A percentile compares a stretch with the other conserved stretches of the same genome.
These are phyloP conservation scores for Mucor mucedo DNA, from an alignment of 371 early-diverging fungal species.

Conservation along the genomic window DNA sequence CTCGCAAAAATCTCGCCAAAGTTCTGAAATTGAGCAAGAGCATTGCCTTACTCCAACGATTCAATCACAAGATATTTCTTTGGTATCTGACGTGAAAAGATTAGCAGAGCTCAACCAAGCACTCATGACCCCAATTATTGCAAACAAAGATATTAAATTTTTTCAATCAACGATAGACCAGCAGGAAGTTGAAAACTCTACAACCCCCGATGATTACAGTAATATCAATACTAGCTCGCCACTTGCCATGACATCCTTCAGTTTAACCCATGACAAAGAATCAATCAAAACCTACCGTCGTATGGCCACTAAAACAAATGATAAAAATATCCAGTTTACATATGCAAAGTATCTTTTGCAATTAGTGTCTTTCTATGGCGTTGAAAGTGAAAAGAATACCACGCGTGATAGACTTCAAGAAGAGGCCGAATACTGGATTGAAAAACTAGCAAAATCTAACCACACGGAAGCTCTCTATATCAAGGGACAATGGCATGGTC, in stretches of 20 bases:
- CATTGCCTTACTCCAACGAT: neutral
- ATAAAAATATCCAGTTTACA: slow-evolving; percentile 65
- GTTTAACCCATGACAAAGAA: slow-evolving; percentile 55
- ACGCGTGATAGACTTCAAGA: slow-evolving; percentile 30
- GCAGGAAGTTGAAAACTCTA: neutral
- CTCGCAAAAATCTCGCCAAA: too few species aligned
- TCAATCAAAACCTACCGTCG: slow-evolving; percentile 68
- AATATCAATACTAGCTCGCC: neutral
- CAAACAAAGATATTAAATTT: neutral
- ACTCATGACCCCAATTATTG: slow-evolving; percentile 17
- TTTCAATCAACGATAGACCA: neutral
- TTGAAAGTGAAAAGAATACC: neutral
- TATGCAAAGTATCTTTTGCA: slow-evolving; percentile 70
- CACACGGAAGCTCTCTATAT: slow-evolving; percentile 71
- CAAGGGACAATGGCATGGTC: slow-evolving; percentile 70
- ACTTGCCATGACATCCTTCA: slow-evolving; percentile 42
- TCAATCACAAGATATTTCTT: neutral
- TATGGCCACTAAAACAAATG: slow-evolving; percentile 72
- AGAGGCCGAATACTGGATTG: slow-evolving; percentile 76
- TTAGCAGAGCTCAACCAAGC: slow-evolving; percentile 13
- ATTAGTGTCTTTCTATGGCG: slow-evolving; percentile 30
- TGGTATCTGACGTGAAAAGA: slow-evolving; percentile 16
- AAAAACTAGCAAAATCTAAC: slow-evolving; percentile 67
- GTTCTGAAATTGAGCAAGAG: neutral
- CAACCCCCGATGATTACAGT: neutral